These are phyloP conservation scores for Stentor coeruleus DNA, from an alignment of 73 alveolate genomes.

Conservation along the genomic window DNA sequence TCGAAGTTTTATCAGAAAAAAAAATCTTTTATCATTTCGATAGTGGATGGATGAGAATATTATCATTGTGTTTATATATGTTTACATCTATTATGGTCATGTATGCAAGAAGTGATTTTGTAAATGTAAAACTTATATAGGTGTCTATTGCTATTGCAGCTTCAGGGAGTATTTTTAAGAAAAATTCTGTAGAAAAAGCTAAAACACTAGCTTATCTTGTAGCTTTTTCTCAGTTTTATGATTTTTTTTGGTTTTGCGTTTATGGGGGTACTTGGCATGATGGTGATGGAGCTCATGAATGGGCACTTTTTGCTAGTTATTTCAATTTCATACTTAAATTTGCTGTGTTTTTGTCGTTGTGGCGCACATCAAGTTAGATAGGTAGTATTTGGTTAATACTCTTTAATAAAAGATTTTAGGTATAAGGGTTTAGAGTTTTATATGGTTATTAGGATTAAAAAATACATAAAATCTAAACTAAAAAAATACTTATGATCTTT, in stretches of 20 bases:
- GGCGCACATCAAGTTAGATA: not conserved
- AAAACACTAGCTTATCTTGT: not conserved
- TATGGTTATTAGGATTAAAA: no score
- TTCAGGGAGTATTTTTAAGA: no score
- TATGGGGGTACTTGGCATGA: not conserved
- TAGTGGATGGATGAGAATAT: not conserved
- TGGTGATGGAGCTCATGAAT: not conserved
- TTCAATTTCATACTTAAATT: not conserved
- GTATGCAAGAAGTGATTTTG: not conserved
- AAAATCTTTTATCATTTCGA: not conserved
- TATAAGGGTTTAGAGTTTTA: no score
- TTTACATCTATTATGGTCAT: not conserved
- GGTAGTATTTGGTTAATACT: no score
- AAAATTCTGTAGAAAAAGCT: not conserved
- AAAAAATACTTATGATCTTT: no score
- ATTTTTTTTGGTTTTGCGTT: not conserved
- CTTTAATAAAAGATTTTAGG: no score
- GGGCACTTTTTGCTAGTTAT: not conserved
- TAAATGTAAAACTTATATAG: not conserved
- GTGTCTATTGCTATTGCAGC: not conserved
- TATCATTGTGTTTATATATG: not conserved
- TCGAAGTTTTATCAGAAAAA: no score
- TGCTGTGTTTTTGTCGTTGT: not conserved
- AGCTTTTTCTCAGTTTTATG: not conserved
- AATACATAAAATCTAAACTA: no score